Conservation (phyloP, 2,329 filamentous ascomycete genomes). For the Juglanconis sp. region DNA sequence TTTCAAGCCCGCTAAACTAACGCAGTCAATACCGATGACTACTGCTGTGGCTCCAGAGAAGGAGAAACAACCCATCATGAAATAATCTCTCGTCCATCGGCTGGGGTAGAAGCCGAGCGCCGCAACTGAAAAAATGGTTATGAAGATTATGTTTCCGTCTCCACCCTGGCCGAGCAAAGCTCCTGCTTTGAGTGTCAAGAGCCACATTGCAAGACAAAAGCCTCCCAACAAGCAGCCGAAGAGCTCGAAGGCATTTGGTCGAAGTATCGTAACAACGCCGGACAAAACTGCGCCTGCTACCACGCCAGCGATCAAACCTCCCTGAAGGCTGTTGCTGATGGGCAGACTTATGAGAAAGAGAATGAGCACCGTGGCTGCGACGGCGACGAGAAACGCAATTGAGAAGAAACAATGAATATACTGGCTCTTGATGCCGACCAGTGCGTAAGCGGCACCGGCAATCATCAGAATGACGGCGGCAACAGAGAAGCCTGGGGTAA, state of each 20-base stretch:
- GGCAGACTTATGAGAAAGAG: slow-evolving; percentile 84
- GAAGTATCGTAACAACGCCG: slow-evolving; percentile 71
- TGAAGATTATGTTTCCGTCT: slow-evolving; percentile 67
- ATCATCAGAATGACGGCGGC: slow-evolving; percentile 73
- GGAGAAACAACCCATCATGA: slow-evolving; percentile 70
- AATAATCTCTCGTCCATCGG: slow-evolving; percentile 73
- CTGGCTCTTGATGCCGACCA: slow-evolving; percentile 80
- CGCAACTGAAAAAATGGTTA: slow-evolving; percentile 65
- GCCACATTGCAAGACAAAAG: slow-evolving; percentile 87
- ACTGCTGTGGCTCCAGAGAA: slow-evolving; percentile 78
- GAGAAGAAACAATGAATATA: slow-evolving; percentile 80
- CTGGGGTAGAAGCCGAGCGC: slow-evolving; percentile 76
- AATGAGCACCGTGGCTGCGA: slow-evolving; percentile 78
- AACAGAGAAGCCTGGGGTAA: slow-evolving; percentile 80
- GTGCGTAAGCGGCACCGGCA: slow-evolving; percentile 65
- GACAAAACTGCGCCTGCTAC: slow-evolving; percentile 70
- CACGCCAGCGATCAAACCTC: slow-evolving; percentile 78
- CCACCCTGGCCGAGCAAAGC: slow-evolving; percentile 64
- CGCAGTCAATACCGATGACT: slow-evolving; percentile 86
- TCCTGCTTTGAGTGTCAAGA: slow-evolving; percentile 72
- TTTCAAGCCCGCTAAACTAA: slow-evolving; percentile 83
- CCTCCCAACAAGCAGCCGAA: slow-evolving; percentile 85
- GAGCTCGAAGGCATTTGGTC: slow-evolving; percentile 76
- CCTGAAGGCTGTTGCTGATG: slow-evolving; percentile 72
- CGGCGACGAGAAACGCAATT: slow-evolving; percentile 65